Conservation (phyloP, 2,329 filamentous ascomycete genomes). For the Atkinsonella hypoxylon region DNA sequence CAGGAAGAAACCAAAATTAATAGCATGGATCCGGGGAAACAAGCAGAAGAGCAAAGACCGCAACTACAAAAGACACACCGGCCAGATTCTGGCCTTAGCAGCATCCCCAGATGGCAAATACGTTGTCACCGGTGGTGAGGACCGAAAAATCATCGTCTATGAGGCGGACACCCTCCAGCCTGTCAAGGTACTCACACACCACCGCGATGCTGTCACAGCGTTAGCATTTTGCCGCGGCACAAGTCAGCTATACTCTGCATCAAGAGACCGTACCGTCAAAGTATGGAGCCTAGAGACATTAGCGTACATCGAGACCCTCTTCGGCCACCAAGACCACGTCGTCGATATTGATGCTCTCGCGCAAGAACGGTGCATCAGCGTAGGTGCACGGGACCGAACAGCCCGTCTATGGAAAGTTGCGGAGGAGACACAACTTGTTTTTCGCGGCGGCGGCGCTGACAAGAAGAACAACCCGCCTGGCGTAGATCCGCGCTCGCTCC, state of each 20-base stretch:
- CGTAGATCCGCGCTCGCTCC: constrained; percentile 39
- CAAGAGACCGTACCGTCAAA: constrained; percentile 86
- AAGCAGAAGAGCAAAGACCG: constrained; percentile 48
- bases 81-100: constrained; percentile 69
- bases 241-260: constrained; percentile 86
- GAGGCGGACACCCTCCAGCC: constrained; percentile 68
- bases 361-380: constrained; percentile 80
- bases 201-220: constrained; percentile 76
- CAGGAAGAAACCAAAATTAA: constrained; percentile 48
- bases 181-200: constrained; percentile 76
- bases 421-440: constrained; percentile 91
- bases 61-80: constrained; percentile 65
- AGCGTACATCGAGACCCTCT: constrained; percentile 89
- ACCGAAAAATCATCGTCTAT: constrained; percentile 80
- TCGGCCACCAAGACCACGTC: constrained; percentile 89
- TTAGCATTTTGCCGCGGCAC: constrained; percentile 77
- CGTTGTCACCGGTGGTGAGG: constrained; percentile 78
- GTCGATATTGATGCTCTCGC: constrained; percentile 72
- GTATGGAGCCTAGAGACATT: constrained; percentile 88
- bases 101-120: constrained; percentile 84
- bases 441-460: constrained; percentile 65
- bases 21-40: constrained; percentile 52
- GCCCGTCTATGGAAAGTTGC: constrained; percentile 92
- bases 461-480: constrained; percentile 37
- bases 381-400: constrained; percentile 82